Evolutionary conservation across 2,329 filamentous ascomycete genomes (phyloP), one percentile per base, ranked within the genome.

Genomic region (Fusarium pseudograminearum): DNA sequence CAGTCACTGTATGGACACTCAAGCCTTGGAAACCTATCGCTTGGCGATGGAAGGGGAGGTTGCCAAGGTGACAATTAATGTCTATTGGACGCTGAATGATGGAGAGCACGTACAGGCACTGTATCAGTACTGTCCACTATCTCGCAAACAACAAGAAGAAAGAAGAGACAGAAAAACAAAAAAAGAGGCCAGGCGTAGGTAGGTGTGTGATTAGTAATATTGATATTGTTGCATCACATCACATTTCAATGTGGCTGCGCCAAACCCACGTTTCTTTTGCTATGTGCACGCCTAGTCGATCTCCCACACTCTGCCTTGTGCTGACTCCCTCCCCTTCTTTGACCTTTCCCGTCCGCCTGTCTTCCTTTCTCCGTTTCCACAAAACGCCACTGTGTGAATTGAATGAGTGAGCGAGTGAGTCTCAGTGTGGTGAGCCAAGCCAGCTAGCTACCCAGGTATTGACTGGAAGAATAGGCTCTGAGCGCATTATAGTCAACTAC

Each of bases 1-100:
- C n/a, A 41, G 20, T 41, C 20, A 26, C 6, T 44, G 38, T 30
- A 30, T 12, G 28, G 28, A 12, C 12, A 47, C 59, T 69, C 53
- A 42, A 58, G 55, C 54, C 57, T 64, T 54, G 52, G 57, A 64
- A 61, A 57, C 41, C 57, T 72, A 61, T 63, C 59, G 65, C 62
- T 71, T 72, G 55, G 66, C 64, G 66, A 67, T 67, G 69, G 64
- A 67, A 72, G 66, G 66, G 46, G 67, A 64, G 62, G 52, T 57
- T 42, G 45, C 31, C 46, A 41, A 46, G 42, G 33, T 34, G 48
- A 61, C 36, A 57, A 20, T 40, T 40, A 10, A 20, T 36, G 51
- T 46, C 34, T 31, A 58, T 58, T 67, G 66, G 53, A 33, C 34
- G 44, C 62, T 70, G 67, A 54, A 46, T 22, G 52, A 66, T 62